Percentiles rank a stretch among this genome's conserved stretches.
These are phyloP conservation scores for Kazachstania taianensis DNA, from an alignment of 805 yeast species.

Conservation along the genomic window DNA sequence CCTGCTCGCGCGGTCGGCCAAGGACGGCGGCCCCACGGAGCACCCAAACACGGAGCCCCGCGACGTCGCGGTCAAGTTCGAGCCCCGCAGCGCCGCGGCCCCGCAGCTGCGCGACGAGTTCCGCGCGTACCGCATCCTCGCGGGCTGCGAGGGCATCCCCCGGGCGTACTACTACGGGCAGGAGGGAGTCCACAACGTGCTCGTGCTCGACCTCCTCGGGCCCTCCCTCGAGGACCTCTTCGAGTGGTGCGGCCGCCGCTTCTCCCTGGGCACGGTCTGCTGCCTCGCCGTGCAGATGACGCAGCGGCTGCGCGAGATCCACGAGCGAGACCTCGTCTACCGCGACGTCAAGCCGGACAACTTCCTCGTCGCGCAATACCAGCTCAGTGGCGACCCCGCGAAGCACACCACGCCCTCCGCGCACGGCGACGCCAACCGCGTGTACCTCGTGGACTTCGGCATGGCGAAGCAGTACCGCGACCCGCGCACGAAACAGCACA, in stretches of 20 bases:
- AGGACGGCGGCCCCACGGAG: too few relatives aligned
- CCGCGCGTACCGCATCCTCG: slow-evolving; percentile 63
- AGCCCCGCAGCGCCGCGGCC: slow-evolving; percentile 70
- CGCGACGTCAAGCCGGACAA: slow-evolving; percentile 81
- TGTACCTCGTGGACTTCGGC: slow-evolving; percentile 73
- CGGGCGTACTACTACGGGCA: slow-evolving; percentile 78
- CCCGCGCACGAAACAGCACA: slow-evolving; percentile 69
- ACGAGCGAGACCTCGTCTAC: slow-evolving; percentile 66
- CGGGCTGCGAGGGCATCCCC: slow-evolving; percentile 67
- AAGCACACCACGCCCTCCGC: slow-evolving; percentile 42
- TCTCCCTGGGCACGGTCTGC: slow-evolving; percentile 61
- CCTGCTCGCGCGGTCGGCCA: too few relatives aligned
- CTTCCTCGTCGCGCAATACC: slow-evolving; percentile 43
- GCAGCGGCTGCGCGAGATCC: slow-evolving; percentile 58
- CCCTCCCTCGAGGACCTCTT: slow-evolving; percentile 76
- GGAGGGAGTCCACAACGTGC: slow-evolving; percentile 70
- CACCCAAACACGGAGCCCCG: slow-evolving; percentile 30
- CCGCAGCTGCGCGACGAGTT: slow-evolving; percentile 78
- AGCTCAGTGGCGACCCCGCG: slow-evolving; percentile 13
- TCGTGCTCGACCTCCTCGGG: slow-evolving; percentile 67
- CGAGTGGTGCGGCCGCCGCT: slow-evolving; percentile 80
- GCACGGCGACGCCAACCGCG: slow-evolving; percentile 50
- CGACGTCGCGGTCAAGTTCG: slow-evolving; percentile 68
- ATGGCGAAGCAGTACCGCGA: slow-evolving; percentile 82
- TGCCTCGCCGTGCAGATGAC: slow-evolving; percentile 74